Evolutionary conservation across 192 early-diverging fungal species (phyloP).

Genomic region (Jimgerdemannia lactiflua): DNA sequence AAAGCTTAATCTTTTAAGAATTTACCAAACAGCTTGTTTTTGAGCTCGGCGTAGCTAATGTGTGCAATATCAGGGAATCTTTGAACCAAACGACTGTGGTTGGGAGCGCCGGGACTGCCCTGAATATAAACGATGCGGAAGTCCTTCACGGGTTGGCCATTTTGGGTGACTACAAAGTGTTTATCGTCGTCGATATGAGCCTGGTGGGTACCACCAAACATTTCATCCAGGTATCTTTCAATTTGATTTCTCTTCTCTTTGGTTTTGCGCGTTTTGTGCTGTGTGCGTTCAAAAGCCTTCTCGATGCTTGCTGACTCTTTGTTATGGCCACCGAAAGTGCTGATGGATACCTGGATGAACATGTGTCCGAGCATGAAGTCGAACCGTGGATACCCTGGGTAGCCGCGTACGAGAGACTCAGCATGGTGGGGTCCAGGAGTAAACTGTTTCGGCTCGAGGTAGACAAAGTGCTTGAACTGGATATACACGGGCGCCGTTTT

Average conservation of each 20-base stretch:
- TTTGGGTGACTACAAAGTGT: neutral
- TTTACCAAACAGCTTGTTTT: neutral
- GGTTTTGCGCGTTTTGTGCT: neutral
- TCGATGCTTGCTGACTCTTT: slow-evolving; percentile 1
- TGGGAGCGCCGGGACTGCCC: slow-evolving; percentile 13
- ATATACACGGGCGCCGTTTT: neutral
- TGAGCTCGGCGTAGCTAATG: neutral
- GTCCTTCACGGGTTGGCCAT: slow-evolving; percentile 1
- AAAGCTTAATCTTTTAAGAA: neutral
- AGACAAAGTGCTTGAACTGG: no score
- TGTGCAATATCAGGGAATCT: neutral
- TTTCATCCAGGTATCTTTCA: slow-evolving; percentile 2
- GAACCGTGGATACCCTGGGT: slow-evolving; percentile 6
- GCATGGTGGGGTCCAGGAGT: no score
- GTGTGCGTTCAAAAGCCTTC: neutral
- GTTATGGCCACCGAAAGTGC: neutral
- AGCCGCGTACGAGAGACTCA: slow-evolving; percentile 1
- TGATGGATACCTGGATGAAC: slow-evolving; percentile 12
- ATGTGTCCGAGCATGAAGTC: slow-evolving; percentile 11
- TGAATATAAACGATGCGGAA: slow-evolving; percentile 34
- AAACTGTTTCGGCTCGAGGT: no score
- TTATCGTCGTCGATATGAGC: neutral
- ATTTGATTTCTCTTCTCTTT: slow-evolving; percentile 4
- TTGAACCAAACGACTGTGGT: slow-evolving; percentile 9
- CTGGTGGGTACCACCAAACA: slow-evolving; percentile 12